These are phyloP conservation scores for Botryotinia calthae DNA, from an alignment of 2,329 filamentous ascomycete genomes.

Conservation along the genomic window DNA sequence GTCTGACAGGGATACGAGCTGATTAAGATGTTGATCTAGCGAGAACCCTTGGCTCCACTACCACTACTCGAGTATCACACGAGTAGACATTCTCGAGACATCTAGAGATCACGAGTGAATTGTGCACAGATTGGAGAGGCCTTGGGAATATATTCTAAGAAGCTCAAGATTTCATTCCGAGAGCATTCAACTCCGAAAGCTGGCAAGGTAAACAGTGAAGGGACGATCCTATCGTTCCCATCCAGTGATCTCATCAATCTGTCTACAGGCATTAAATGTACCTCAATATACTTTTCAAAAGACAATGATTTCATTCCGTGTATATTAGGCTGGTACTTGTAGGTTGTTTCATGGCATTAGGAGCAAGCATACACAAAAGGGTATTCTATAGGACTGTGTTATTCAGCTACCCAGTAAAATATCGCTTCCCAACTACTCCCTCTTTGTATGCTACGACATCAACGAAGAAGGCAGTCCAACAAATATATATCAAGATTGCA, in stretches of 20 bases:
- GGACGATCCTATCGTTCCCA: not conserved
- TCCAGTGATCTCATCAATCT: not conserved
- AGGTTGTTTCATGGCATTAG: not conserved
- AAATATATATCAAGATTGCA: not conserved
- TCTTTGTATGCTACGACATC: slow-evolving; percentile 24
- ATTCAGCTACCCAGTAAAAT: not conserved
- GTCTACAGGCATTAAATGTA: not conserved
- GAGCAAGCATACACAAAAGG: not conserved
- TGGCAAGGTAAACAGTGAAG: too few relatives aligned
- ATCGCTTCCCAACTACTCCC: slow-evolving; percentile 27
- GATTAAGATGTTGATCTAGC: not conserved
- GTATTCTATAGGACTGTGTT: not conserved
- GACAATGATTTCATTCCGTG: not conserved
- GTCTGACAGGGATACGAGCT: not conserved
- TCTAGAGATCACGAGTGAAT: not conserved
- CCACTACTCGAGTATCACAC: not conserved
- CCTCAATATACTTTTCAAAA: not conserved
- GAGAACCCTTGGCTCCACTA: not conserved
- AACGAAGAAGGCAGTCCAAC: not conserved
- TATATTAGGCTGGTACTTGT: not conserved
- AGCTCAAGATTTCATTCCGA: not conserved
- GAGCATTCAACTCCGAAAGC: not conserved
- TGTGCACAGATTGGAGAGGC: not conserved
- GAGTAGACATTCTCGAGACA: not conserved
- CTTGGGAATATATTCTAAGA: not conserved